Base-by-base conservation (phyloP, 179 eudicot species). In the Drosera spatulata region DNA sequence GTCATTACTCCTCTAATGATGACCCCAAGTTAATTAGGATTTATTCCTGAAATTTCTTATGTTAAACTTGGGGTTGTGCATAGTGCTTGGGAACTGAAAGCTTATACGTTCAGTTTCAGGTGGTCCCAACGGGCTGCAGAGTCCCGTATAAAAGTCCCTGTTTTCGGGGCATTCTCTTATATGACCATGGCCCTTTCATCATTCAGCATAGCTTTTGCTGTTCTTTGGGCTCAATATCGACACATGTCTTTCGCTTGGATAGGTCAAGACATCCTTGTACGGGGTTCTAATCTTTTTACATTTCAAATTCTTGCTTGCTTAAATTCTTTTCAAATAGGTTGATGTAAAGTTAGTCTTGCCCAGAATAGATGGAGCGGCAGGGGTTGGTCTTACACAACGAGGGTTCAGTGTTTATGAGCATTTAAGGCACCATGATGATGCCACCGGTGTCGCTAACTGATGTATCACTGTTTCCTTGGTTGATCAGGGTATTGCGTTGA, bases 191-290 rank as follows among this genome's bases (percentile, higher is more conserved):
- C 82, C 47, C 80, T 93, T 66, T 80, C 88, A 68, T 95, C 97
- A 52, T 86, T 86, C 86, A 89, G 99, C 80, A 75, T 89, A 61
- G 74, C 80, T 10, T 84, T 88, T 73, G 82, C 91, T 66, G 85
- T 81, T 69, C 69, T 86, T 62, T 93, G 99, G 99, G 99, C 95
- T 42, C 82, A 84, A 70, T 80, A 61, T 59, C 96, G 95, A 45
- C 85, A 73, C 50, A 68, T 61, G 61, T 72, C 82, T 53, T 80
- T 66, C 71, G 99, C 95, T 66, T 93, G 97, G 99, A 89, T 89
- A 37, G 99, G 99, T 68, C 99, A 93, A 83, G 97, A 93, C 74
- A 83, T 93, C 72, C 99, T 93, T 74, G 99, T 93, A 79, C 81
- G 99, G 39, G n/a, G n/a, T n/a, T n/a, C n/a, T 14, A 40, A 7